These are phyloP conservation scores for Blastocystis sp. DNA, from an alignment of 352 stramenopile genomes.

Conservation along the genomic window DNA sequence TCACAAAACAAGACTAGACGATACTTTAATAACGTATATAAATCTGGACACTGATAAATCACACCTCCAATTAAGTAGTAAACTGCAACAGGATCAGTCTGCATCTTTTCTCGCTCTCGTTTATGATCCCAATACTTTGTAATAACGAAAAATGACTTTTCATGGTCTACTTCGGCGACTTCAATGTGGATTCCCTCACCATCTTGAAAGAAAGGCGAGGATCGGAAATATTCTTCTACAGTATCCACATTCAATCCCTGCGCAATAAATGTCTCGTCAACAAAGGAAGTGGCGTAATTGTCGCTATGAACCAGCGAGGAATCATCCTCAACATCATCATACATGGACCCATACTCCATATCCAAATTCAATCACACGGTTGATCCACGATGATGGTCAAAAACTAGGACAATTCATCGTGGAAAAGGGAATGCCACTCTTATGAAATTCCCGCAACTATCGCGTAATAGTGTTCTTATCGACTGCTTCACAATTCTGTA, in stretches of 20 bases:
- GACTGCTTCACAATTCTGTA: conserved; percentile 1
- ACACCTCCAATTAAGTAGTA: conserved; percentile 37
- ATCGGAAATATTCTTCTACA: conserved; percentile 15
- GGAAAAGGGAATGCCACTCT: not conserved
- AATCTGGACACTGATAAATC: conserved; percentile 54
- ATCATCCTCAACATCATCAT: conserved; percentile 9
- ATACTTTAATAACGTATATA: conserved; percentile 44
- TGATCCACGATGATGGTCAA: not conserved
- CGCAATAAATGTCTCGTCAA: conserved; percentile 5
- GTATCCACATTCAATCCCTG: conserved; percentile 10
- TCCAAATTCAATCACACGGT: not conserved
- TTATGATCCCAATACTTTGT: conserved; percentile 31
- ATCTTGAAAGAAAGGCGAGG: conserved; percentile 37
- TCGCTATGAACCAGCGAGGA: not conserved
- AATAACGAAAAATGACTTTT: conserved; percentile 26
- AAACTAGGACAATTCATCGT: conserved; percentile 36
- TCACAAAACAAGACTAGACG: not conserved
- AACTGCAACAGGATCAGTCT: not conserved
- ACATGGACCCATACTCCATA: not conserved
- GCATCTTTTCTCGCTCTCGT: not conserved
- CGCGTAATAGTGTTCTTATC: conserved; percentile 22
- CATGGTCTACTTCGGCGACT: not conserved
- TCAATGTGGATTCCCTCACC: not conserved
- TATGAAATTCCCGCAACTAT: not conserved
- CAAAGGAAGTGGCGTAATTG: conserved; percentile 4